Evolutionary conservation across 805 yeast genomes (phyloP), one percentile per base, ranked within the genome.

Genomic region (Jamesozyma jinghongensis): DNA sequence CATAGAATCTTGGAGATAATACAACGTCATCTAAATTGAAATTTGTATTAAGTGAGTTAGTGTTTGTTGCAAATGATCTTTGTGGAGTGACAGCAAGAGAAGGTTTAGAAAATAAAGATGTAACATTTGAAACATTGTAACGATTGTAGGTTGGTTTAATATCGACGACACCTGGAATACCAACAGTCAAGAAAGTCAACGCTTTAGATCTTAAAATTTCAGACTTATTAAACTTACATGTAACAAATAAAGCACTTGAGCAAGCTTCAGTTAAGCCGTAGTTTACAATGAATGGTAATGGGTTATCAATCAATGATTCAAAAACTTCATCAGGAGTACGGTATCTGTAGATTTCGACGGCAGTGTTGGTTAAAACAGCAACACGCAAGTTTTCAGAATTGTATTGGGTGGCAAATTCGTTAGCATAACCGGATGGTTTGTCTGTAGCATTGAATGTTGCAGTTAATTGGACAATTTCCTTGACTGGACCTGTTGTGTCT

Each of bases 251-350:
- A 10, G 96, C 83, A 1, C 92, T 79, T 0, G 95, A 81, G 55
- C 97, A 90, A 3, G 94, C 80, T 59, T 94, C 98, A 39, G 84
- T 79, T 38, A 80, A 73, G 5, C 97, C 97, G 58, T 86, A 87
- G 40, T 83, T 81, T 36, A 75, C 73, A 14, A 81, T 76, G 56
- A 85, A 85, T 38, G 79, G 73, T 39, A 78, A 71, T 39, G 85
- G 74, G 17, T 82, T 78, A 31, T 81, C 88, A 37, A 79, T 76
- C 41, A 85, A 65, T 0, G 81, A 62, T 54, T 81, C 82, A 47
- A 90, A 72, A 4, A 86, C 73, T 57, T 81, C 74, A 56, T 81
- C 88, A 5, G 95, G 92, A 3, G 87, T 81, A 58, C 86, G 74
- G 51, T 80, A 80, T 48, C 81, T 79, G 59, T 79, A 85, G 32